phyloP scores from a whole-genome alignment of 208 protist genomes.

The Wallacemonas sp. region DNA sequence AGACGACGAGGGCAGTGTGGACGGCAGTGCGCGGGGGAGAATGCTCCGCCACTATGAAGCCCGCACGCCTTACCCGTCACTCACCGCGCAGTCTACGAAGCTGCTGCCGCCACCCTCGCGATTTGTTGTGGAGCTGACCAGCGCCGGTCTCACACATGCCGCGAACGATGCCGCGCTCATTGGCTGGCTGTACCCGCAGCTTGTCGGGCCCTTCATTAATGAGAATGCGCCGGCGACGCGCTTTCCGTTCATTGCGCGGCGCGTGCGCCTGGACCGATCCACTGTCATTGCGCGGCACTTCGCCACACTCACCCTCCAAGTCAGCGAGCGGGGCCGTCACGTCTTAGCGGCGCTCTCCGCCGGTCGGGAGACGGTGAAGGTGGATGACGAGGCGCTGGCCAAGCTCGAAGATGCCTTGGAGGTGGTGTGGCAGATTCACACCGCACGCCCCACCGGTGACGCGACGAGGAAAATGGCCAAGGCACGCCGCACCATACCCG shows the following conservation, averaged over 20 bases:
- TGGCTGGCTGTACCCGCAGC: slow-evolving; percentile 7
- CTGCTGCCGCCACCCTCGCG: slow-evolving; percentile 11
- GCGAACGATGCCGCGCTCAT: slow-evolving; percentile 17
- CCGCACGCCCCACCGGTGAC: neutral
- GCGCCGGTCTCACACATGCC: slow-evolving; percentile 62
- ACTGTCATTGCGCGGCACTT: slow-evolving; percentile 25
- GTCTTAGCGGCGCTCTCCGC: slow-evolving; percentile 6
- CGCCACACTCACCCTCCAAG: slow-evolving; percentile 22
- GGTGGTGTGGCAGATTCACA: neutral
- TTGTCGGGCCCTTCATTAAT: neutral
- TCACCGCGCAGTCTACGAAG: neutral
- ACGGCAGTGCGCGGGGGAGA: neutral
- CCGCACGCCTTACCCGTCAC: neutral
- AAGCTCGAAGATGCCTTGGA: neutral
- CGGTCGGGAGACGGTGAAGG: neutral
- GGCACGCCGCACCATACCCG: slow-evolving; percentile 17
- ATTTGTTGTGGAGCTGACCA: slow-evolving; percentile 59
- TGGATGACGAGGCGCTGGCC: neutral
- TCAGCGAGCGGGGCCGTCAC: neutral
- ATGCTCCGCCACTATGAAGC: slow-evolving; percentile 5
- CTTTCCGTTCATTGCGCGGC: slow-evolving; percentile 18
- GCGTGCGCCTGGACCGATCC: slow-evolving; percentile 21
- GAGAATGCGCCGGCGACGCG: neutral
- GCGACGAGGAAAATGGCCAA: slow-evolving; percentile 3
- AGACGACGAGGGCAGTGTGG: too few species aligned